Evolutionary conservation across 108 stramenopile species (phyloP).

Genomic region (Fragilariopsis cylindrus): DNA sequence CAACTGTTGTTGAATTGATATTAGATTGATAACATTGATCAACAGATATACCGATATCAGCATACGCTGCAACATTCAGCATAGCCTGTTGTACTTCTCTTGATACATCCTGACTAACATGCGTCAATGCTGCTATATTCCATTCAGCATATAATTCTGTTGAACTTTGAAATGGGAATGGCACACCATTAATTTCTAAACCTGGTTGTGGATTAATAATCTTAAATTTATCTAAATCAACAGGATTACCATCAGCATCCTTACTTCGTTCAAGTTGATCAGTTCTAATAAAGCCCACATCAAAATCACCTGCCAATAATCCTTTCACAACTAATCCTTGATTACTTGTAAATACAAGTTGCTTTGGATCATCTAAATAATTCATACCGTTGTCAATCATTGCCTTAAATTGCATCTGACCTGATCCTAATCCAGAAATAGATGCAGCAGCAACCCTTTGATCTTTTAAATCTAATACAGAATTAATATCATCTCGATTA

Average conservation of each 20-base stretch:
- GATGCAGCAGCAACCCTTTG: conserved; percentile 32
- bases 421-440: conserved; percentile 33
- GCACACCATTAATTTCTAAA: conserved; percentile 28
- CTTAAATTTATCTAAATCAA: conserved; percentile 27
- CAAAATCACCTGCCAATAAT: conserved; percentile 34
- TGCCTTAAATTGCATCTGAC: conserved; percentile 41
- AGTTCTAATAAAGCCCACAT: conserved; percentile 45
- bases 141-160: conserved; percentile 43
- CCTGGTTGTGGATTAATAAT: conserved; percentile 23
- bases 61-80: conserved; percentile 16
- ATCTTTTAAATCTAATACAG: conserved; percentile 29
- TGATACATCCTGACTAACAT: conserved; percentile 28
- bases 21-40: conserved; percentile 2
- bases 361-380: conserved; percentile 34
- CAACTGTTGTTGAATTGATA: conserved; percentile 2
- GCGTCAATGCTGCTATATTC: conserved; percentile 32
- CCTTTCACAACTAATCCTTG: conserved; percentile 40
- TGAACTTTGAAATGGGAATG: conserved; percentile 36
- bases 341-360: conserved; percentile 36
- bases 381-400: conserved; percentile 32
- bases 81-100: conserved; percentile 40
- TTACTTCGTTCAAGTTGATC: conserved; percentile 31
- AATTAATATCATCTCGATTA: conserved; percentile 24
- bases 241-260: conserved; percentile 16
- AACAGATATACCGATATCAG: conserved; percentile 3